These are phyloP conservation scores for Cymbidium sinense DNA, from an alignment of 106 monocot species.

Conservation along the genomic window DNA sequence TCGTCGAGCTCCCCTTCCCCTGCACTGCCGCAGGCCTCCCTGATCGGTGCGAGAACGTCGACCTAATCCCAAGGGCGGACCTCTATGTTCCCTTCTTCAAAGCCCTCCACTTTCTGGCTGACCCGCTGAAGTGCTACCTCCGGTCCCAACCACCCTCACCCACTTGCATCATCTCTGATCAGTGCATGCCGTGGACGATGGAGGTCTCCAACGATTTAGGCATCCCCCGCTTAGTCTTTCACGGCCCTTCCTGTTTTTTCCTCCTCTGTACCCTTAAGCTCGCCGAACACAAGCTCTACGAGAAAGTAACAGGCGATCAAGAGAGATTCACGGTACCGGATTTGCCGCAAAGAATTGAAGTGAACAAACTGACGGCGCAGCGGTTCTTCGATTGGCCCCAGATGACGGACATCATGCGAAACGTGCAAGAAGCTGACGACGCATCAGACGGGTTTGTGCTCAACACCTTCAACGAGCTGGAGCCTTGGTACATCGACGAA, in stretches of 20 bases:
- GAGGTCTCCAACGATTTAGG: constrained; percentile 21
- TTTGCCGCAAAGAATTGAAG: constrained; percentile 8
- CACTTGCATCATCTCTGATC: constrained; percentile 31
- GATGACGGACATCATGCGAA: background rate
- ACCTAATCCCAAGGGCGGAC: constrained; percentile 10
- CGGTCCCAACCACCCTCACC: background rate
- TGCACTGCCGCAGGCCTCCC: constrained; percentile 18
- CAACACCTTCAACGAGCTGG: constrained; percentile 1
- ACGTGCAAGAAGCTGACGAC: background rate
- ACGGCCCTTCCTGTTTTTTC: constrained; percentile 34
- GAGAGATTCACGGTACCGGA: constrained; percentile 12
- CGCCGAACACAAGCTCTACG: constrained; percentile 1
- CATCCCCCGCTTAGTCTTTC: constrained; percentile 41
- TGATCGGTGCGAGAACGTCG: constrained; percentile 32
- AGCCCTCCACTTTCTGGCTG: background rate
- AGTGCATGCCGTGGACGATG: constrained; percentile 22
- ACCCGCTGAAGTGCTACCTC: constrained; percentile 10
- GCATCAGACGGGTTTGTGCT: background rate
- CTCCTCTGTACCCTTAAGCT: constrained; percentile 6
- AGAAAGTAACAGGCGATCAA: background rate
- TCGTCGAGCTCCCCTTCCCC: constrained; percentile 24
- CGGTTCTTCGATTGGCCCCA: background rate
- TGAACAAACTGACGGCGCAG: constrained; percentile 5
- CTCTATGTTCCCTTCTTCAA: constrained; percentile 11
- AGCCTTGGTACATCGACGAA: constrained; percentile 1